Percentiles rank a stretch among this genome's conserved stretches.
Conservation (phyloP, 257 asterid species). For the Solanum bulbocastanum region DNA sequence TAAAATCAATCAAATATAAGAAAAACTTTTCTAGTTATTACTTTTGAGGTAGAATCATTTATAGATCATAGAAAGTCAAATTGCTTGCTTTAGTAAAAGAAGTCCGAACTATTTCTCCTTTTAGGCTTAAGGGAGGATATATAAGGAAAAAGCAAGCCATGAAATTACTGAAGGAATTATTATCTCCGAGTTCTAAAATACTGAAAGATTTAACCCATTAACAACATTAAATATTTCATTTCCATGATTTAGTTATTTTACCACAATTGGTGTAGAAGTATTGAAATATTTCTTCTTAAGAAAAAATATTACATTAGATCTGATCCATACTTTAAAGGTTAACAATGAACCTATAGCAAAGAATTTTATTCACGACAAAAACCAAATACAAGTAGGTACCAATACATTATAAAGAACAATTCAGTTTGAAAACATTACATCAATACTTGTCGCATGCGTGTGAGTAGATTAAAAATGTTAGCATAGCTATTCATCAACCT, state of each 20-base stretch:
- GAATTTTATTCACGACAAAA: background rate
- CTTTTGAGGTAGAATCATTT: background rate
- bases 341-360: background rate
- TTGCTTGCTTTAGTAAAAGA: background rate
- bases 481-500: conserved; percentile 81
- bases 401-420: background rate
- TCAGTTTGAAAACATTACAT: too few relatives aligned
- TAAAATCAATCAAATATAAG: conserved; percentile 4
- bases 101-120: background rate
- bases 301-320: background rate
- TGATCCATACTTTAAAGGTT: background rate
- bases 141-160: background rate
- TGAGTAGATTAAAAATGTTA: conserved; percentile 81
- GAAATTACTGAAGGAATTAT: background rate
- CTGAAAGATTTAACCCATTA: background rate
- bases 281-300: background rate
- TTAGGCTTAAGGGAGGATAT: background rate
- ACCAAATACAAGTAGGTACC: background rate
- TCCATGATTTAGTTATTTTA: background rate
- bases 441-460: conserved; percentile 81
- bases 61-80: background rate
- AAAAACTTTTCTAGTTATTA: background rate
- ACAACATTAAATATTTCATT: background rate
- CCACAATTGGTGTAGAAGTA: background rate
- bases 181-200: background rate